Base-by-base conservation (phyloP, 2,329 filamentous ascomycete species). In the Waltergamsia citrina region DNA sequence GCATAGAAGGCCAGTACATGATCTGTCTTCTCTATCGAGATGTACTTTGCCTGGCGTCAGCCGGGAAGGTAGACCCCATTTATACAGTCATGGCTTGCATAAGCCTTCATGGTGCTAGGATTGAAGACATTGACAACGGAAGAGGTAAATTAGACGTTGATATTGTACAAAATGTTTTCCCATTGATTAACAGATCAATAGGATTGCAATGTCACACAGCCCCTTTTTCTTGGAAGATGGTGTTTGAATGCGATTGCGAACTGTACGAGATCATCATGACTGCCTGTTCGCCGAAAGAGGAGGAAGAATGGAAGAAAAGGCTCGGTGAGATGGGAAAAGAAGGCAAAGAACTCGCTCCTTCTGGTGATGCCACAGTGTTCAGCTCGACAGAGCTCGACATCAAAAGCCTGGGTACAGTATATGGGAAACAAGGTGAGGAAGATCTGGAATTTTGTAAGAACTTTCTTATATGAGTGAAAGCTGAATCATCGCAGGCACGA, bases 211-310 rank as follows among this genome's bases (percentile, higher is more conserved):
- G 87, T 48, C 81, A 92, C 42, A 85, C 83, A 4, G 84, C 85
- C 1, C 78, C 84, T 1, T 85, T 85, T 53, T 92, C 87, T 2
- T 96, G 88, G 90, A 98, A 96, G 53, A 49, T 95, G 9, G 69
- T 85, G 3, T 95, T 96, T 48, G 80, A 92, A 51, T 74, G 75
- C 43, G 70, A 81, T 37, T 74, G 82, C 43, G 77, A 83, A 39
- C 65, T 90, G 34, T 90, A 85, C 51, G 90, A 96, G 56, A 59
- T 94, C 12, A 77, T 95, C 26, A 69, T 94, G 60, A 93, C 83
- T 43, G 90, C 87, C 23, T 94, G 87, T 47, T 90, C 82, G 2
- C 66, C 76, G 1, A 75, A 71, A 26, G 90, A 98, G 52, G 85
- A 92, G 47, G 63, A 72, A 29, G 76, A 81, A 46, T 98, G 92